phyloP scores from a whole-genome alignment of 2,329 filamentous ascomycete genomes.

The Xylaria polymorpha region DNA sequence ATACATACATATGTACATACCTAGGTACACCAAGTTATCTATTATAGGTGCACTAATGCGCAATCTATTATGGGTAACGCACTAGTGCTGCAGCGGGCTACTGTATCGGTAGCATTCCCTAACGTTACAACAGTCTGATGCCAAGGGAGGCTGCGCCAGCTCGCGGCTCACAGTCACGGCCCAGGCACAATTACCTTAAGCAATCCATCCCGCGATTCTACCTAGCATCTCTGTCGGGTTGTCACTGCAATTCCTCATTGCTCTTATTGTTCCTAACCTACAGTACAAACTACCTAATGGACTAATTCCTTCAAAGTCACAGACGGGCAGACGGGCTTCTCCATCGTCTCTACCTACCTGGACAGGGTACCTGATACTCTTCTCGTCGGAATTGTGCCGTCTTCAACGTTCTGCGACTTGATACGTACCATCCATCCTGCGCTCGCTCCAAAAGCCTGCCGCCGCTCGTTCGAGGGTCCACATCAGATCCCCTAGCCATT shows the following conservation, averaged over 20 bases:
- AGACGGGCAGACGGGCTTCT: conserved; percentile 9
- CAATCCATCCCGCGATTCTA: conserved; percentile 20
- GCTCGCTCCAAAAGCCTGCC: conserved; percentile 19
- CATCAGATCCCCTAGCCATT: neutral
- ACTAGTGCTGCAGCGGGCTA: conserved; percentile 16
- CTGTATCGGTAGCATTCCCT: neutral
- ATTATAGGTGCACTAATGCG: conserved; percentile 6
- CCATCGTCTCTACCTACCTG: neutral
- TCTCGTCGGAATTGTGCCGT: conserved; percentile 13
- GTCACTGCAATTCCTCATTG: conserved; percentile 15
- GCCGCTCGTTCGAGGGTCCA: conserved; percentile 24
- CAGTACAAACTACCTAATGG: conserved; percentile 9
- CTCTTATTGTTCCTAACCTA: neutral
- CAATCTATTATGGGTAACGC: conserved; percentile 14
- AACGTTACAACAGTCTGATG: conserved; percentile 7
- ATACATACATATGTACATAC: neutral
- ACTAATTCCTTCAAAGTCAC: conserved; percentile 6
- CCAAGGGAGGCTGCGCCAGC: conserved; percentile 28
- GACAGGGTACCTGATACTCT: neutral
- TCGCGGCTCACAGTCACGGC: neutral
- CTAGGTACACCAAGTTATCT: neutral
- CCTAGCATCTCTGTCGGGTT: conserved; percentile 11
- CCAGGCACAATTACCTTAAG: conserved; percentile 17
- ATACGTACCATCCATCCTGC: conserved; percentile 8
- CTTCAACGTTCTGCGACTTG: conserved; percentile 13